Evolutionary conservation across 352 stramenopile species (phyloP).

Genomic region (Pythium biforme): DNA sequence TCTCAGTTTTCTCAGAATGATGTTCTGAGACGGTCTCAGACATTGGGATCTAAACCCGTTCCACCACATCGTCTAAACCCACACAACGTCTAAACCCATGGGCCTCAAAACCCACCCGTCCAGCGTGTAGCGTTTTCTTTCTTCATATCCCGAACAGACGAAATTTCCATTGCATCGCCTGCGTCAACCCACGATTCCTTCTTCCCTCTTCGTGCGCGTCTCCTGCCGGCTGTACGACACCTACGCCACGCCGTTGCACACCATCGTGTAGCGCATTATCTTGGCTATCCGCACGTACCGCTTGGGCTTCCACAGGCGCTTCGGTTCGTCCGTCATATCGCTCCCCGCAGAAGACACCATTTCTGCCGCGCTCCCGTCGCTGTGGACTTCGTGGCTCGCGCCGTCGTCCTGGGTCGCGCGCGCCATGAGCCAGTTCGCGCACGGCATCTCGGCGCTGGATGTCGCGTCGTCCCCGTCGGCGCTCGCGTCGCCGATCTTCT

Average conservation of each 20-base stretch:
- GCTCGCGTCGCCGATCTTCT: constrained; percentile 37
- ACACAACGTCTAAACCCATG: too few species aligned
- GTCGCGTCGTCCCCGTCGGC: constrained; percentile 36
- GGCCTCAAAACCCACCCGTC: too few species aligned
- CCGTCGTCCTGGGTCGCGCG: constrained; percentile 37
- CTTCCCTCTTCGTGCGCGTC: background rate
- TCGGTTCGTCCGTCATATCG: background rate
- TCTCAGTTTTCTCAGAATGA: too few species aligned
- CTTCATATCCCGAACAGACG: too few species aligned
- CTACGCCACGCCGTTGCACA: background rate
- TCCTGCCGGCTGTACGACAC: background rate
- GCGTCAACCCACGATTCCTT: too few species aligned
- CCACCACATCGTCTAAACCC: too few species aligned
- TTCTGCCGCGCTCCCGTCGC: constrained; percentile 7
- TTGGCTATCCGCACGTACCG: background rate
- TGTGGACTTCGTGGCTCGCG: constrained; percentile 33
- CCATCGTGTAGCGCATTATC: background rate
- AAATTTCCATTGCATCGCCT: too few species aligned
- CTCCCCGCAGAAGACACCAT: background rate
- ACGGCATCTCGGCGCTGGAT: constrained; percentile 77
- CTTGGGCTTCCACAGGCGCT: background rate
- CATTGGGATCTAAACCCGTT: too few species aligned
- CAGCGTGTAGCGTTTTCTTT: too few species aligned
- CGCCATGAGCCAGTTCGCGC: constrained; percentile 79
- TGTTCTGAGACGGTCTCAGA: too few species aligned